A percentile compares a stretch with the other conserved stretches of the same genome.
phyloP scores from a whole-genome alignment of 257 asterid genomes.

The Solanum raphanifolium region DNA sequence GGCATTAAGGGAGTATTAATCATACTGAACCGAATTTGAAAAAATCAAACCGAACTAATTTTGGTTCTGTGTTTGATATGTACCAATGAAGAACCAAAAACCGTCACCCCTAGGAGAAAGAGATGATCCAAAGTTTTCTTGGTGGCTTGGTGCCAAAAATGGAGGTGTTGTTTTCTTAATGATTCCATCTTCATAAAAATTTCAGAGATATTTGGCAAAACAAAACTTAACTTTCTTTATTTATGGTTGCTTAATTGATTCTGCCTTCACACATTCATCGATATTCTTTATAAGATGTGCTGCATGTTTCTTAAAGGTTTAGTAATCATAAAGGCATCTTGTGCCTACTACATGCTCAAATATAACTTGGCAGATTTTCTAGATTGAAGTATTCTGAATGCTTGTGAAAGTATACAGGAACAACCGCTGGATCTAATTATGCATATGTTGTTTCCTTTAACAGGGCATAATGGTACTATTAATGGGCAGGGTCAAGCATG shows the following conservation, averaged over 20 bases:
- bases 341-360: not conserved
- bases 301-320: not conserved
- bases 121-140: not conserved
- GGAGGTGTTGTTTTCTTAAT: not conserved
- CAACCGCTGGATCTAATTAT: not conserved
- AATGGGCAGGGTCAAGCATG: slow-evolving; percentile 48
- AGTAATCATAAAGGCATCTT: not conserved
- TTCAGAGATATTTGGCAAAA: not conserved
- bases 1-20: not conserved
- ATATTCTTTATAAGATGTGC: not conserved
- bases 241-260: not conserved
- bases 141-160: not conserved
- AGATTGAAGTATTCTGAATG: not conserved
- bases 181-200: not conserved
- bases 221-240: not conserved
- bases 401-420: not conserved
- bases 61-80: not conserved
- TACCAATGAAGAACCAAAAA: not conserved
- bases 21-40: not conserved
- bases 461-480: slow-evolving; percentile 46
- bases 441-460: not conserved
- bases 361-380: not conserved
- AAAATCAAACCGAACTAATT: not conserved
- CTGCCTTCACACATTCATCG: not conserved
- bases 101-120: not conserved